Evolutionary conservation across 2,329 filamentous ascomycete genomes (phyloP), one percentile per base, ranked within the genome.

Genomic region (Hypoxylon sp.): DNA sequence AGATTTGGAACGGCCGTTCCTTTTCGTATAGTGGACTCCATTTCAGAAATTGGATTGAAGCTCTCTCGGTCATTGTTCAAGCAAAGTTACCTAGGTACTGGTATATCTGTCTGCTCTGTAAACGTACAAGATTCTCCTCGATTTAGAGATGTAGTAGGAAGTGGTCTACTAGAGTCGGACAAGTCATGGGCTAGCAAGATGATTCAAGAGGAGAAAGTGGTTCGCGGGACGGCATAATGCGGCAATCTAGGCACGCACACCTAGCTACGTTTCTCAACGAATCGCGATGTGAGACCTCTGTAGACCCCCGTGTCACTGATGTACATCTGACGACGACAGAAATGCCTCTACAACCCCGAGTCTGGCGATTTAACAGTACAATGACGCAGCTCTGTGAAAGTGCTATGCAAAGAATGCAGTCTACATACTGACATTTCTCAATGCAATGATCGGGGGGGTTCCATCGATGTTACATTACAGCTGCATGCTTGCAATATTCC

Each of bases 1-100:
- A 50, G 24, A 50, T 50, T 50, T 50, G 47, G 47, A 50, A 50
- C 47, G 47, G 47, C 26, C 47, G 47, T 14, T 50, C 47, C 4
- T 26, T 29, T 50, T 50, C 24, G 24, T 50, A 50, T 1, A 50
- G 47, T 17, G 26, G 14, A 17, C 26, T 50, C 47, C 47, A 50
- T 50, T 33, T 50, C 14, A 50, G 26, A 22, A 50, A 50, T 17
- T 50, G 47, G 14, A 50, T 50, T 19, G 47, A 50, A 29, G 47
- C 47, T 31, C n/a, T 26, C 26, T 50, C 24, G 13, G 47, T n/a
- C 47, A 50, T 44, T 50, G 26, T 29, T 11, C 13, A 31, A 50
- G 10, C 5, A 3, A 17, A n/a, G n/a, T n/a, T n/a, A 29, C 19
- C 33, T 26, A 10, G 22, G n/a, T 4, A 13, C 5, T 10, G 9